phyloP scores from a whole-genome alignment of 192 early-diverging fungal species.

The Linnemannia exigua region DNA sequence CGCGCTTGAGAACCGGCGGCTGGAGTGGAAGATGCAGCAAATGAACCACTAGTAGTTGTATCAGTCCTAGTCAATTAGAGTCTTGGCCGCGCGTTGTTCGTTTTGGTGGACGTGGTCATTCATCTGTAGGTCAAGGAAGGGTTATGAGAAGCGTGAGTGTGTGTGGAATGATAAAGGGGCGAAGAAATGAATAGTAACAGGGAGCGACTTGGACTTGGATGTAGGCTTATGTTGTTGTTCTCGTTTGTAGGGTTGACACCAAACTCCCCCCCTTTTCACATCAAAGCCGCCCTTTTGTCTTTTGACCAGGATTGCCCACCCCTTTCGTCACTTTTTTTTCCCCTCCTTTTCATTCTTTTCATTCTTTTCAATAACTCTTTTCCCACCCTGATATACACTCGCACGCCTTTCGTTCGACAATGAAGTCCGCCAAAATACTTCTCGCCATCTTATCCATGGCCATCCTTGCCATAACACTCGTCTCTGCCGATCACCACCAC shows the following conservation, averaged over 20 bases:
- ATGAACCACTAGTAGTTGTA: neutral
- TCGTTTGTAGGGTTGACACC: no score
- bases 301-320: neutral
- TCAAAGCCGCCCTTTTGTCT: no score
- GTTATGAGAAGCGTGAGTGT: no score
- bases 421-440: neutral
- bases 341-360: neutral
- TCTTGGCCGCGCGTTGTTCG: neutral
- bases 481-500: neutral
- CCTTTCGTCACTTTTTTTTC: neutral
- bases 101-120: neutral
- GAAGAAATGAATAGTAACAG: no score
- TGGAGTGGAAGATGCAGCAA: constrained; percentile 45
- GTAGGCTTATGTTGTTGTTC: no score
- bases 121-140: no score
- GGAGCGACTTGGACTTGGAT: no score
- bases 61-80: neutral
- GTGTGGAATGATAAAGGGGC: no score
- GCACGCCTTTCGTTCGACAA: neutral
- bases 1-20: constrained; percentile 21
- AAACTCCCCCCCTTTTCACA: no score
- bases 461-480: neutral
- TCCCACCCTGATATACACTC: neutral
- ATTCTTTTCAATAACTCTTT: neutral
- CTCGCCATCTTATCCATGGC: neutral